Evolutionary conservation across 768 basidiomycete species (phyloP).

Genomic region (Boletus speciosus): DNA sequence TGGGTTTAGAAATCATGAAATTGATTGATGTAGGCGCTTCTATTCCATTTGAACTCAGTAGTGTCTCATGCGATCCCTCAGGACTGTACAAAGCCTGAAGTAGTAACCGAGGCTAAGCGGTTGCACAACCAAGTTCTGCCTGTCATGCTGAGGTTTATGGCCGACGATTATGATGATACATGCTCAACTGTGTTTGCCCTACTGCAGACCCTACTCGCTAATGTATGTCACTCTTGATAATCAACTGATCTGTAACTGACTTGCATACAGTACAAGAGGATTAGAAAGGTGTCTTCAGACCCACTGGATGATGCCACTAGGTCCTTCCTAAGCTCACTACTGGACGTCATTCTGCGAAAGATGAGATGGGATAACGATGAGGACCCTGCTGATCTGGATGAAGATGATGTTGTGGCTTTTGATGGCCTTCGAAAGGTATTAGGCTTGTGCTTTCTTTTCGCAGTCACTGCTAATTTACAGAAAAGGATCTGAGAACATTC

Average conservation of each 20-base stretch:
- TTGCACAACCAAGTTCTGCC: conserved; percentile 71
- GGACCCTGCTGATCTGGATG: conserved; percentile 79
- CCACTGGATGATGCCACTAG: conserved; percentile 65
- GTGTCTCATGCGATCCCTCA: conserved; percentile 26
- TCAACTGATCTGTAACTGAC: conserved; percentile 1
- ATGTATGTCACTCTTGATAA: conserved; percentile 44
- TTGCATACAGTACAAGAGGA: conserved; percentile 72
- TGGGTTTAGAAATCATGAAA: conserved; percentile 81
- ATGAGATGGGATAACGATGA: conserved; percentile 87
- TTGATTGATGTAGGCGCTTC: conserved; percentile 62
- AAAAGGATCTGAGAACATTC: conserved; percentile 78
- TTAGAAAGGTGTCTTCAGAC: conserved; percentile 55
- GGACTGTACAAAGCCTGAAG: conserved; percentile 58
- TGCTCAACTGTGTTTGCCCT: conserved; percentile 82
- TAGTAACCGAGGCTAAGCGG: conserved; percentile 60
- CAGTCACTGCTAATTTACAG: conserved; percentile 9
- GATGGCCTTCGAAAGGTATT: conserved; percentile 79
- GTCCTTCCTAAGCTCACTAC: conserved; percentile 72
- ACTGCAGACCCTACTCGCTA: conserved; percentile 66
- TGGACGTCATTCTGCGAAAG: conserved; percentile 79
- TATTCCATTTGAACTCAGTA: neutral
- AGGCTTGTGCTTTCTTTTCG: conserved; percentile 12
- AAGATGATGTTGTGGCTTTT: conserved; percentile 82
- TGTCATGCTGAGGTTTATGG: conserved; percentile 82
- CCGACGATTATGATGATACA: conserved; percentile 88